Evolutionary conservation across 2,329 filamentous ascomycete genomes (phyloP).

Genomic region (Bipolaris victoriae): DNA sequence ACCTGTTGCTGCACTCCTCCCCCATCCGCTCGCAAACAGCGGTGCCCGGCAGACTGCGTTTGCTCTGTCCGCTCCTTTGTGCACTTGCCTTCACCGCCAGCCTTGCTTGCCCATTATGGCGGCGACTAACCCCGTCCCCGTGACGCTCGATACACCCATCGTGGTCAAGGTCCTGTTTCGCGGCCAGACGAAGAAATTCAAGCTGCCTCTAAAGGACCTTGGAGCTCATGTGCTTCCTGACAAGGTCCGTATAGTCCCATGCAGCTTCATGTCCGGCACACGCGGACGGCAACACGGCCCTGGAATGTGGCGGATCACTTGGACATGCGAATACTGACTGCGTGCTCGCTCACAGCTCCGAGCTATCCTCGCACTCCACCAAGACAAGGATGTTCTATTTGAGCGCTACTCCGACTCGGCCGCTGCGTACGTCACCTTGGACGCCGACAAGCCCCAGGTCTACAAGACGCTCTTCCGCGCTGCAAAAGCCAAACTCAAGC

Average conservation of each 20-base stretch:
- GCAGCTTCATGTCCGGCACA: background rate
- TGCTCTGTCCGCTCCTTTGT: conserved; percentile 19
- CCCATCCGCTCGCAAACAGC: conserved; percentile 9
- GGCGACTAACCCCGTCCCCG: conserved; percentile 50
- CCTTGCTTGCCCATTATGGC: conserved; percentile 47
- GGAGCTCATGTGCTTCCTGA: conserved; percentile 74
- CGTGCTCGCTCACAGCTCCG: conserved; percentile 58
- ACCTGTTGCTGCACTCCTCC: conserved; percentile 5
- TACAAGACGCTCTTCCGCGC: conserved; percentile 98
- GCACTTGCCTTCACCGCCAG: conserved; percentile 38
- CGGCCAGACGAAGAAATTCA: conserved; percentile 79
- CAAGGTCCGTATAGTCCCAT: conserved; percentile 70
- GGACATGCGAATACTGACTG: conserved; percentile 23
- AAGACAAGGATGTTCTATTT: conserved; percentile 69
- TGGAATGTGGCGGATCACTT: background rate
- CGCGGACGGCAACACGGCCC: background rate
- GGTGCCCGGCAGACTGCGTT: conserved; percentile 11
- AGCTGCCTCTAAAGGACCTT: conserved; percentile 86
- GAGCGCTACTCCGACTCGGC: conserved; percentile 97
- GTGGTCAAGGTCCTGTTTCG: conserved; percentile 84
- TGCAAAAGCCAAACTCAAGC: conserved; percentile 97
- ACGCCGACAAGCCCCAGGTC: conserved; percentile 76
- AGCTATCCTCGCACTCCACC: conserved; percentile 67
- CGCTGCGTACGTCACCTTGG: conserved; percentile 77
- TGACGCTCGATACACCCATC: conserved; percentile 73